phyloP scores from a whole-genome alignment of 345 rosid species.

The Alliaria petiolata region DNA sequence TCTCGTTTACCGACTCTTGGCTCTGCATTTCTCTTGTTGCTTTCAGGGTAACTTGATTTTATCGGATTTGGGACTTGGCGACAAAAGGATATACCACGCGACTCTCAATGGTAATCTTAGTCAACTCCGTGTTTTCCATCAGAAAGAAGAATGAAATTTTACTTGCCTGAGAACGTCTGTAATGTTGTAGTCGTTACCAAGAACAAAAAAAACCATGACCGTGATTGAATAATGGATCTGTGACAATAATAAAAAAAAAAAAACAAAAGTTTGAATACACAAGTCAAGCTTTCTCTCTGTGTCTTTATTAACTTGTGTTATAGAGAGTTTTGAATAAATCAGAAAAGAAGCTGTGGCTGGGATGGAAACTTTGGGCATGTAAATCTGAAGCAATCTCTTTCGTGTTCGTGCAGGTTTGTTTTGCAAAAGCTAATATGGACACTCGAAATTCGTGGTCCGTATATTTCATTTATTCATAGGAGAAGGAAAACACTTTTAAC shows the following conservation, averaged over 20 bases:
- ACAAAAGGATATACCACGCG: constrained; percentile 93
- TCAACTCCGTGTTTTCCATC: constrained; percentile 95
- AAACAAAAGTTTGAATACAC: constrained; percentile 13
- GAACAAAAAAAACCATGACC: constrained; percentile 19
- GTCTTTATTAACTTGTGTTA: constrained; percentile 14
- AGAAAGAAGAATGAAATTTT: constrained; percentile 45
- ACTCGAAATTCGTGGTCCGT: constrained; percentile 55
- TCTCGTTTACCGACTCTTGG: not conserved
- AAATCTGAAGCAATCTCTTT: constrained; percentile 83
- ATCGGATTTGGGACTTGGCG: constrained; percentile 89
- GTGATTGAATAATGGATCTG: constrained; percentile 29
- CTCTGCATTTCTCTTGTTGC: constrained; percentile 15
- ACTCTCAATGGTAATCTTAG: constrained; percentile 99
- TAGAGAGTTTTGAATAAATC: constrained; percentile 16
- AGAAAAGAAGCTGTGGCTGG: constrained; percentile 30
- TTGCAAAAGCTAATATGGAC: constrained; percentile 82
- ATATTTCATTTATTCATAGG: constrained; percentile 45
- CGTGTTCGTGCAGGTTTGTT: constrained; percentile 97
- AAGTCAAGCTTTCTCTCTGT: not conserved
- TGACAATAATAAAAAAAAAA: constrained; percentile 9
- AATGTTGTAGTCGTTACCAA: constrained; percentile 27
- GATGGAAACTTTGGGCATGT: constrained; percentile 39
- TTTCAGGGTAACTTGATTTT: constrained; percentile 76
- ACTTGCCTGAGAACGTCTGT: constrained; percentile 27
- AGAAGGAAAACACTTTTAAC: constrained; percentile 27